Evolutionary conservation across 2,329 filamentous ascomycete genomes (phyloP).

Genomic region (Juglanconis oblonga): DNA sequence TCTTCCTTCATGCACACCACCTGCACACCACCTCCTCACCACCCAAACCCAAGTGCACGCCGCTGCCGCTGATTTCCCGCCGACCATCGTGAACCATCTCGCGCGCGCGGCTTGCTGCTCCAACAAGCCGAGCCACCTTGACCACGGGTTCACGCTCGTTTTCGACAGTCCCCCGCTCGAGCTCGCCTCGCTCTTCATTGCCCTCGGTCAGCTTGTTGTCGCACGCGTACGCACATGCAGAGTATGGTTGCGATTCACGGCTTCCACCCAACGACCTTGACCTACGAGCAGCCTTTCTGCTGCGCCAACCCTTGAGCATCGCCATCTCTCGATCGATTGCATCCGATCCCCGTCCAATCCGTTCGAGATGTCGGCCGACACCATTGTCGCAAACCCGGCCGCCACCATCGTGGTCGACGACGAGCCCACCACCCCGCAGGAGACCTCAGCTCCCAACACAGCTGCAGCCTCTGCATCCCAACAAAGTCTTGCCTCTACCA

Average conservation of each 20-base stretch:
- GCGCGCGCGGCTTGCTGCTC: background rate
- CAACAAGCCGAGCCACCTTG: background rate
- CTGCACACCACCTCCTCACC: background rate
- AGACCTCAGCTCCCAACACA: background rate
- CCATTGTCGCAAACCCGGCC: slow-evolving; percentile 1
- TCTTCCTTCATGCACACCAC: background rate
- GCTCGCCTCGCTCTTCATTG: background rate
- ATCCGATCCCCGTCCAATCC: background rate
- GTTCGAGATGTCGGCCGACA: slow-evolving; percentile 11
- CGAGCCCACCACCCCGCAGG: slow-evolving; percentile 9
- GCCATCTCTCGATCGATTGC: background rate
- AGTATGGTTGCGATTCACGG: slow-evolving; percentile 6
- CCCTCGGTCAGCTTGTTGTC: background rate
- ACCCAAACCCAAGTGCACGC: background rate
- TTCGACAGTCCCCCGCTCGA: background rate
- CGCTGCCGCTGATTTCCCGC: background rate
- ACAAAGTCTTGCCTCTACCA: slow-evolving; percentile 56
- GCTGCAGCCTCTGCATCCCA: slow-evolving; percentile 38
- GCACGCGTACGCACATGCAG: slow-evolving; percentile 2
- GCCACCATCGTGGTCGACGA: slow-evolving; percentile 4
- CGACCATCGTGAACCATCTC: background rate
- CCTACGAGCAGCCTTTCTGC: background rate
- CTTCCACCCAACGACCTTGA: background rate
- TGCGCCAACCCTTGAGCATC: background rate
- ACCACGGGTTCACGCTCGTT: background rate